A percentile compares a stretch with the other conserved stretches of the same genome.
These are phyloP conservation scores for Heliosperma pusillum DNA, from an alignment of 148 eudicot species.

Conservation along the genomic window DNA sequence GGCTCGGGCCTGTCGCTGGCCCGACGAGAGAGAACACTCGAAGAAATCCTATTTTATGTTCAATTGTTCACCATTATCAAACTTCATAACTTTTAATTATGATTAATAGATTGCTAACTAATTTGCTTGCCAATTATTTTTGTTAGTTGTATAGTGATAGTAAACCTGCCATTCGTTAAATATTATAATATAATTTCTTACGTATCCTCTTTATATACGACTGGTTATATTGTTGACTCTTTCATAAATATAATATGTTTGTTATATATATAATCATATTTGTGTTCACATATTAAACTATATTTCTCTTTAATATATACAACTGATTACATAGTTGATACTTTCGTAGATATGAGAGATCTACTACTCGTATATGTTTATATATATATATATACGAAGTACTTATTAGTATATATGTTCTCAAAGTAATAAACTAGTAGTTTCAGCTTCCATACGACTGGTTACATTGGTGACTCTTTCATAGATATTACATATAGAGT, in stretches of 20 bases:
- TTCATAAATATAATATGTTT: neutral
- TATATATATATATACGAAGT: no score
- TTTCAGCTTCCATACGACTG: neutral
- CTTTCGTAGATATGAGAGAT: neutral
- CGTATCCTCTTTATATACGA: neutral
- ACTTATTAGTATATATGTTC: neutral
- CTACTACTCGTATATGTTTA: neutral
- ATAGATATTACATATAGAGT: neutral
- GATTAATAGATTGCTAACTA: neutral
- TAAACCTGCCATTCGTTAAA: neutral
- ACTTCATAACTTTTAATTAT: neutral
- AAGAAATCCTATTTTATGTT: no score
- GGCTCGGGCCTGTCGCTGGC: no score
- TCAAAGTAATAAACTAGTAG: neutral
- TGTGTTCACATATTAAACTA: neutral
- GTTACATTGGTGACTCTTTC: neutral
- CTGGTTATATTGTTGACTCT: slow-evolving; percentile 8
- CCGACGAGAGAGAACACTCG: no score
- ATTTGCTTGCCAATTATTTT: neutral
- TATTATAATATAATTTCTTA: neutral
- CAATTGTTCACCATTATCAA: neutral
- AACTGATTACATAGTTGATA: neutral
- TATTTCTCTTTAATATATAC: no score
- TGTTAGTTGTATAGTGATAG: neutral
- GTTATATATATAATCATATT: neutral